phyloP scores from a whole-genome alignment of 345 rosid species.

The Alliaria petiolata region DNA sequence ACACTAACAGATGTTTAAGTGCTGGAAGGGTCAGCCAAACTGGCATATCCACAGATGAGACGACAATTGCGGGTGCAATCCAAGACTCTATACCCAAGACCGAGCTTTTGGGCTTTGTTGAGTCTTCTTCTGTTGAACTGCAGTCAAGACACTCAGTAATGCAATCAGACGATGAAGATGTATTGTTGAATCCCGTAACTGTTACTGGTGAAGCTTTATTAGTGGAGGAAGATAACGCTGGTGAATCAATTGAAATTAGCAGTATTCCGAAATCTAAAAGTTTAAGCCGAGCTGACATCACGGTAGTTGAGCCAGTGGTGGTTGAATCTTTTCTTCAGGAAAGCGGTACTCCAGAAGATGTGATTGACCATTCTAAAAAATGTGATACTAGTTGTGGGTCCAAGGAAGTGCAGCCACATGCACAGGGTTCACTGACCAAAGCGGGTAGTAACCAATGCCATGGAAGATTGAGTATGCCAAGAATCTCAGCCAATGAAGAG shows the following conservation, averaged over 20 bases:
- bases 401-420: conserved; percentile 20
- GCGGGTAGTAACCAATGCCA: conserved; percentile 13
- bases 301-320: conserved; percentile 18
- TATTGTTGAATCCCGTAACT: conserved; percentile 23
- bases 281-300: conserved; percentile 3
- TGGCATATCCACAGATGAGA: conserved; percentile 20
- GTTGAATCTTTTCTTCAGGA: conserved; percentile 6
- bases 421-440: conserved; percentile 11
- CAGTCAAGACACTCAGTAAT: conserved; percentile 12
- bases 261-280: conserved; percentile 20
- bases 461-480: conserved; percentile 36
- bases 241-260: not conserved
- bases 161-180: conserved; percentile 9
- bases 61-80: not conserved
- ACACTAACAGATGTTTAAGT: conserved; percentile 23
- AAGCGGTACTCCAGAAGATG: conserved; percentile 2
- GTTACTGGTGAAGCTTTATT: conserved; percentile 19
- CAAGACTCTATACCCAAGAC: conserved; percentile 15
- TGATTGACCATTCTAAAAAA: conserved; percentile 15
- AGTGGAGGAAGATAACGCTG: conserved; percentile 10
- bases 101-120: conserved; percentile 2
- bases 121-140: conserved; percentile 14
- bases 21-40: conserved; percentile 24
- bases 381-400: conserved; percentile 26
- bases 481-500: conserved; percentile 29